Conservation (phyloP, 441 rosid species). For the Syzygium syzygioides region DNA sequence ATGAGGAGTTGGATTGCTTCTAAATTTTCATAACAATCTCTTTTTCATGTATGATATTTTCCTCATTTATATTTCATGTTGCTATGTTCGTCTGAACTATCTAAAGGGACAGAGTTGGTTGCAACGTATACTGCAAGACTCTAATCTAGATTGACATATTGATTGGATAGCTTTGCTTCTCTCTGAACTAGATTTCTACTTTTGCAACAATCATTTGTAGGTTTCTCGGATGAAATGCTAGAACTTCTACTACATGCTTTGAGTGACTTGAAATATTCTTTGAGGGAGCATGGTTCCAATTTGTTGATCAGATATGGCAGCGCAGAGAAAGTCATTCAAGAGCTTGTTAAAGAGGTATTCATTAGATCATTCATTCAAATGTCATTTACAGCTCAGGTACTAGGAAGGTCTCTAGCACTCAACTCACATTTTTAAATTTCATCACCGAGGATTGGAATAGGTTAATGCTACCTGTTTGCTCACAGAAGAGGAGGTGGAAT, state of each 20-base stretch:
- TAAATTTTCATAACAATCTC: not conserved
- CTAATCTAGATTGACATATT: not conserved
- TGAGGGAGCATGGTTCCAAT: slow-evolving; percentile 62
- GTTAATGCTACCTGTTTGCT: slow-evolving; percentile 49
- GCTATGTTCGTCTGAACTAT: not conserved
- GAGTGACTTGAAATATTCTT: slow-evolving; percentile 50
- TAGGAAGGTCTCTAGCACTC: slow-evolving; percentile 4
- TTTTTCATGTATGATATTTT: not conserved
- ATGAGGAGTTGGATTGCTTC: not conserved
- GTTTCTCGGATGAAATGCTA: slow-evolving; percentile 66
- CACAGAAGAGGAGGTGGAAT: slow-evolving; percentile 80
- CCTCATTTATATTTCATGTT: not conserved
- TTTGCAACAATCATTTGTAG: slow-evolving; percentile 23
- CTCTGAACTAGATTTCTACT: not conserved
- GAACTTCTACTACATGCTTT: slow-evolving; percentile 64
- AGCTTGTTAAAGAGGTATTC: slow-evolving; percentile 58
- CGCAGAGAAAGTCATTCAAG: slow-evolving; percentile 51
- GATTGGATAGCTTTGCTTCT: not conserved
- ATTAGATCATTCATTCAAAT: not conserved
- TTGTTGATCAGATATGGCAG: slow-evolving; percentile 76
- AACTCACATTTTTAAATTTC: slow-evolving; percentile 2
- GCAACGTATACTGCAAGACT: not conserved
- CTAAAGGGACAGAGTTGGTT: not conserved
- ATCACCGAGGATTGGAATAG: slow-evolving; percentile 34
- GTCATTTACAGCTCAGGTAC: slow-evolving; percentile 9